A percentile compares a stretch with the other conserved stretches of the same genome.
Conservation (phyloP, 83 land plant species). For the Diphasiastrum complanatum region DNA sequence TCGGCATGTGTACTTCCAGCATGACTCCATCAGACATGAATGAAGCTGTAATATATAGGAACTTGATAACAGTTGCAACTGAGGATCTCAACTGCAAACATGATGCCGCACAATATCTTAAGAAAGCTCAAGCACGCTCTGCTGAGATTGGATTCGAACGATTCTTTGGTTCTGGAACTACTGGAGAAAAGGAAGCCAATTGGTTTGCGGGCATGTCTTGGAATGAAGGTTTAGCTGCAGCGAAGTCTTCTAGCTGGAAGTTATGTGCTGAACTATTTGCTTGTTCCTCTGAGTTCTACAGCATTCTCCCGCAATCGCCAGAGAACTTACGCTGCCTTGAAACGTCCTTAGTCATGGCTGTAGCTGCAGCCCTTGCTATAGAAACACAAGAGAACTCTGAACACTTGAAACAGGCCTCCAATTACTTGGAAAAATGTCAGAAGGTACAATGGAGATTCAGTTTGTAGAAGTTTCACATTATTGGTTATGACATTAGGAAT, state of each 20-base stretch:
- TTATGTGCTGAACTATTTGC: constrained; percentile 50
- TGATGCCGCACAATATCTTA: constrained; percentile 42
- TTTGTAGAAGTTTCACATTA: background rate
- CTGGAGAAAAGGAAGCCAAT: constrained; percentile 55
- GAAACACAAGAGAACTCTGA: constrained; percentile 34
- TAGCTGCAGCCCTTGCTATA: constrained; percentile 46
- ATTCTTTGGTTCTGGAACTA: constrained; percentile 65
- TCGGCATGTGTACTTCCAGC: constrained; percentile 45
- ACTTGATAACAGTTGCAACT: constrained; percentile 45
- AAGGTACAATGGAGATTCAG: constrained; percentile 42
- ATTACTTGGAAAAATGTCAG: constrained; percentile 49
- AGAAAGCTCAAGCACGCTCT: constrained; percentile 40
- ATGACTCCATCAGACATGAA: constrained; percentile 35
- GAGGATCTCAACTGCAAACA: constrained; percentile 30
- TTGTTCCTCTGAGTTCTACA: constrained; percentile 66
- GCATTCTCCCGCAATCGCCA: constrained; percentile 18
- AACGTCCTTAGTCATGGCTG: constrained; percentile 50
- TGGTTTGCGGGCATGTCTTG: constrained; percentile 77
- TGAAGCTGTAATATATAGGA: constrained; percentile 63
- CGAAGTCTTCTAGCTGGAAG: constrained; percentile 40
- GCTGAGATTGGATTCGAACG: constrained; percentile 48
- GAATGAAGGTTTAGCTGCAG: constrained; percentile 66
- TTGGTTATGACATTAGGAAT: no score
- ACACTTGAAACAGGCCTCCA: constrained; percentile 37
- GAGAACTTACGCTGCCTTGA: constrained; percentile 40